These are phyloP conservation scores for Ampelocalamus luodianensis DNA, from an alignment of 176 grass and related monocot species.

Conservation along the genomic window DNA sequence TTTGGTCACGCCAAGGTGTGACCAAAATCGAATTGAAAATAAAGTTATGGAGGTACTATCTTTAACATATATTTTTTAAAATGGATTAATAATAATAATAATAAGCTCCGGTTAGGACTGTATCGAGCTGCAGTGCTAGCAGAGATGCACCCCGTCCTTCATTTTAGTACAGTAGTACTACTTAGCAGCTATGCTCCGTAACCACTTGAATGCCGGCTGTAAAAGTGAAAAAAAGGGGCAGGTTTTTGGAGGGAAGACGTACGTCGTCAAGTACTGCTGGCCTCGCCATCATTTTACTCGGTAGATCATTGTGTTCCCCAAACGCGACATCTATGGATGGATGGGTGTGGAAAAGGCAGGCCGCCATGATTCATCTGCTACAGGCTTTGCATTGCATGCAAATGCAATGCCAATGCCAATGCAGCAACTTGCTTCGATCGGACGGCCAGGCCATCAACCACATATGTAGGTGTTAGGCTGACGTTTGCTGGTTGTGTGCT, in stretches of 20 bases:
- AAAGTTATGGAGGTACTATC: no score
- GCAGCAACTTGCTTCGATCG: background rate
- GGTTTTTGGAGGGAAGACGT: background rate
- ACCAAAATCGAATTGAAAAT: no score
- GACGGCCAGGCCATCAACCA: background rate
- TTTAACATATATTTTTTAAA: no score
- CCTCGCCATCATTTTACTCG: background rate
- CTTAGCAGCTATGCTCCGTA: background rate
- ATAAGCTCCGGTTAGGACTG: no score
- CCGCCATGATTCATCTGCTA: constrained; percentile 39
- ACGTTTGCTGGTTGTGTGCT: constrained; percentile 32
- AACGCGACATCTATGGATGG: background rate
- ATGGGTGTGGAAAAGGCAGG: constrained; percentile 9
- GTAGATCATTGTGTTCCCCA: constrained; percentile 23
- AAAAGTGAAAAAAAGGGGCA: background rate
- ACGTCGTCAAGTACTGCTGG: background rate
- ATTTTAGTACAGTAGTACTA: background rate
- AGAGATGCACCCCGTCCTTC: background rate
- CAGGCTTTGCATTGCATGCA: background rate
- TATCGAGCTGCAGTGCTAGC: background rate
- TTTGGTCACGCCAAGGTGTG: no score
- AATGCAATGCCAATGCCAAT: background rate
- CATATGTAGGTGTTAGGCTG: no score
- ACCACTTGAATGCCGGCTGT: background rate
- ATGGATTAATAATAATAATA: no score